Base-by-base conservation (phyloP, 495 filamentous ascomycete species). In the Hyphodiscus hymeniophilus region DNA sequence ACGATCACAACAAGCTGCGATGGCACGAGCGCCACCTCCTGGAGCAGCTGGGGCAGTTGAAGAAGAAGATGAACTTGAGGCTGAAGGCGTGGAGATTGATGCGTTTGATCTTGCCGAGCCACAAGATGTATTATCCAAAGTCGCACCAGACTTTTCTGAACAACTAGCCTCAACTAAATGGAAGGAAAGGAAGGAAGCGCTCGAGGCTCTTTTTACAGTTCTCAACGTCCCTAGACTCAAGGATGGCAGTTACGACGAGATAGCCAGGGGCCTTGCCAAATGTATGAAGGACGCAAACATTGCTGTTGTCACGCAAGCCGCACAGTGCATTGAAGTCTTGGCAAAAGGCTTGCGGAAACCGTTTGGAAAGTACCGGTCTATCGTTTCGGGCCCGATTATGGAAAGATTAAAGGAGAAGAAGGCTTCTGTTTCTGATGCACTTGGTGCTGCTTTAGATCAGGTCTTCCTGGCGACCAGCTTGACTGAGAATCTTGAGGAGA, bases 221-320 rank as follows among this genome's bases (percentile, higher is more conserved):
- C 65, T 94, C 45, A 95, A 97, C 60, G 81, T 92, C 15, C 90
- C 92, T 18, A 78, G 83, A 45, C 95, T 99, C 61, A 90, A 94
- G 64, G 92, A 97, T 48, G 89, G 78, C 3, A 83, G 82, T 33
- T 99, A 85, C 54, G 77, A 82, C 63, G 89, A 97, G 51, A 80
- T 95, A 58, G 77, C 85, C 35, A 76, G 82, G 36, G 77, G 74
- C 4, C 68, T 97, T 36, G 92, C 92, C 22, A 97, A 96, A 62
- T 87, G 78, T 56, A 97, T 97, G 91, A 97, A 97, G 63, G 94
- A 99, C 60, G 92, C 94, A 40, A 99, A 99, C 59, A 82, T 99
- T 58, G 86, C 87, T 7, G 92, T 97, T 35, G 94, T 94, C 24
- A 91, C 86, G 1, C 82, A 89, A 38, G 92, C 94, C 8, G 91